Evolutionary conservation across 106 monocot species (phyloP).

Genomic region (Apostasia shenzhenica): DNA sequence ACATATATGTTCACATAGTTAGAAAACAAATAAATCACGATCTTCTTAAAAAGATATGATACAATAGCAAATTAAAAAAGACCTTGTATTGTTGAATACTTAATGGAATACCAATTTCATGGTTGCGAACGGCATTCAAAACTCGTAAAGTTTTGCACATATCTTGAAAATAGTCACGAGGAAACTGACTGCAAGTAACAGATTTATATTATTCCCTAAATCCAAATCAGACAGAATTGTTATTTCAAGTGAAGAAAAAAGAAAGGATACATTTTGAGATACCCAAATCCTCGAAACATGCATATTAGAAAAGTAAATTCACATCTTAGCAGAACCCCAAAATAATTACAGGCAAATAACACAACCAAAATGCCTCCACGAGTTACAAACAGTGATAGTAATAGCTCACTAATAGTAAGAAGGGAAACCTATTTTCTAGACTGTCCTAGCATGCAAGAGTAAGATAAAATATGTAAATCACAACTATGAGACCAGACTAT

Average conservation of each 20-base stretch:
- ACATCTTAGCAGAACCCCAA: no score
- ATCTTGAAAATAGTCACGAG: conserved; percentile 86
- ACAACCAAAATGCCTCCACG: neutral
- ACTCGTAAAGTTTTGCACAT: conserved; percentile 91
- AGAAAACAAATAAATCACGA: conserved; percentile 11
- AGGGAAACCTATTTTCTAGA: no score
- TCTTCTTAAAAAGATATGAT: neutral
- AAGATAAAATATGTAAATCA: no score
- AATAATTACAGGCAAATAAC: neutral
- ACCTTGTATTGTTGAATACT: conserved; percentile 98
- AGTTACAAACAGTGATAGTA: neutral
- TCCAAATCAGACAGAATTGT: conserved; percentile 29
- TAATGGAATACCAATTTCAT: conserved; percentile 87
- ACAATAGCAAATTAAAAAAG: neutral
- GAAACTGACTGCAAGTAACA: conserved; percentile 87
- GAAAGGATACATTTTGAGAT: neutral
- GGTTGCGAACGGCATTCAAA: conserved; percentile 84
- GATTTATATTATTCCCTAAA: conserved; percentile 53
- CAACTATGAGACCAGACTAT: no score
- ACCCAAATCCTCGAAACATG: neutral
- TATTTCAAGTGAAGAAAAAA: conserved; percentile 7
- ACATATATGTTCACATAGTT: conserved; percentile 3
- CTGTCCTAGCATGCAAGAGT: no score
- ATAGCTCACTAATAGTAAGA: no score
- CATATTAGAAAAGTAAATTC: neutral